Conservation (phyloP, 331 rosid genomes). For the Rhamnella rubrinervis region DNA sequence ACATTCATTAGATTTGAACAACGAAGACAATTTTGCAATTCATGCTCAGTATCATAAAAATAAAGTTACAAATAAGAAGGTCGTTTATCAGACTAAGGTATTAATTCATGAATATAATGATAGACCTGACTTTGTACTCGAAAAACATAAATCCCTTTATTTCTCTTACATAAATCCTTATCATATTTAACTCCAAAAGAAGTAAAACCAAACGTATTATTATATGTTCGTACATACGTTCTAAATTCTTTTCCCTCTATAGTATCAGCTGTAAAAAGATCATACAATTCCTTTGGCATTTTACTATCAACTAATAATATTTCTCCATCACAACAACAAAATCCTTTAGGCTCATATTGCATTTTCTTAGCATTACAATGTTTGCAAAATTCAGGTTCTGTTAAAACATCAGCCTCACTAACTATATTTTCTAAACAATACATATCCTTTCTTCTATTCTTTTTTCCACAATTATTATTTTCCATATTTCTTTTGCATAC, state of each 20-base stretch:
- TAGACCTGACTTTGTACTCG: neutral
- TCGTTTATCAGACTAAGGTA: neutral
- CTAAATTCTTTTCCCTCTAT: neutral
- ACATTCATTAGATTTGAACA: neutral
- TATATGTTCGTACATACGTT: neutral
- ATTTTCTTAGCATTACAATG: neutral
- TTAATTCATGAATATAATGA: neutral
- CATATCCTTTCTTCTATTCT: too few relatives aligned
- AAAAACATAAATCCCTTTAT: neutral
- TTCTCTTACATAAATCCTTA: neutral
- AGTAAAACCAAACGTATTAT: neutral
- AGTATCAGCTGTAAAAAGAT: neutral
- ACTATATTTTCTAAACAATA: too few relatives aligned
- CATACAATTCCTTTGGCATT: neutral
- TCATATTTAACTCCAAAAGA: neutral
- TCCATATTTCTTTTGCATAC: too few relatives aligned
- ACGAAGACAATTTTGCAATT: neutral
- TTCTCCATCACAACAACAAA: neutral
- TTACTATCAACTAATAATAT: too few relatives aligned
- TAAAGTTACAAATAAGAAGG: neutral
- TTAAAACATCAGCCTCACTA: too few relatives aligned
- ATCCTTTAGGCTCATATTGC: neutral
- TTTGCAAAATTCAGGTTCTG: neutral
- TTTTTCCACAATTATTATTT: too few relatives aligned
- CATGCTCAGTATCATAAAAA: constrained; percentile 1